Evolutionary conservation across 2,329 filamentous ascomycete species (phyloP).

Genomic region (Diplodia scrobiculata): DNA sequence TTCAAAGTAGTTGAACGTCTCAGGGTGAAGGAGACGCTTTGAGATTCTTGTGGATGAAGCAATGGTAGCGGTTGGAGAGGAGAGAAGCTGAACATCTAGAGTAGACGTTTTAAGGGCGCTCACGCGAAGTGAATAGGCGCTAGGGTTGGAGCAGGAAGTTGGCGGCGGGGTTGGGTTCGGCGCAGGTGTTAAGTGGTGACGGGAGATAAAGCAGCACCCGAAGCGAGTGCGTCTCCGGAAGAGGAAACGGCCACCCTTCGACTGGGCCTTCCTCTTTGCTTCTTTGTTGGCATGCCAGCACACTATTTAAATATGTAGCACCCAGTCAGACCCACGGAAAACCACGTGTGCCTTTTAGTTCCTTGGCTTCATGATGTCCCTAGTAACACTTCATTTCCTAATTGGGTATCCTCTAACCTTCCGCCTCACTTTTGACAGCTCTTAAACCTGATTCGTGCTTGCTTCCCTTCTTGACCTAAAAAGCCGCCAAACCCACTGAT

Average conservation of each 20-base stretch:
- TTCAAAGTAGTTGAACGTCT: not conserved
- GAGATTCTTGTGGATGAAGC: not conserved
- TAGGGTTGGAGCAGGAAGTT: not conserved
- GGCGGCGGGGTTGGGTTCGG: not conserved
- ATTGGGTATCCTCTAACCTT: conserved; percentile 16
- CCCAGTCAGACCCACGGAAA: not conserved
- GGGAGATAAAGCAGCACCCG: not conserved
- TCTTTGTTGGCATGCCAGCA: conserved; percentile 21
- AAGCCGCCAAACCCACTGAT: not conserved
- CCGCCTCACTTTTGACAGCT: not conserved
- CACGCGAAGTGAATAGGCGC: not conserved
- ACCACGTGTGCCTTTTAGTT: not conserved
- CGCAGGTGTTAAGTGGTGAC: not conserved
- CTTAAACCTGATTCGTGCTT: not conserved
- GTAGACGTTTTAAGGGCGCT: not conserved
- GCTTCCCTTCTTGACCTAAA: not conserved
- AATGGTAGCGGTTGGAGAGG: not conserved
- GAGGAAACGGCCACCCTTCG: not conserved
- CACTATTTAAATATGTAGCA: not conserved
- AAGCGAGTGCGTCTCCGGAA: conserved; percentile 10
- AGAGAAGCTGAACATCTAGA: not conserved
- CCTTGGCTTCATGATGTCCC: not conserved
- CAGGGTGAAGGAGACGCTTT: not conserved
- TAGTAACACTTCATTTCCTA: not conserved
- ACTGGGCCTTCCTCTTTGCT: not conserved